phyloP scores from a whole-genome alignment of 257 asterid genomes.

The Paulownia fortunei region DNA sequence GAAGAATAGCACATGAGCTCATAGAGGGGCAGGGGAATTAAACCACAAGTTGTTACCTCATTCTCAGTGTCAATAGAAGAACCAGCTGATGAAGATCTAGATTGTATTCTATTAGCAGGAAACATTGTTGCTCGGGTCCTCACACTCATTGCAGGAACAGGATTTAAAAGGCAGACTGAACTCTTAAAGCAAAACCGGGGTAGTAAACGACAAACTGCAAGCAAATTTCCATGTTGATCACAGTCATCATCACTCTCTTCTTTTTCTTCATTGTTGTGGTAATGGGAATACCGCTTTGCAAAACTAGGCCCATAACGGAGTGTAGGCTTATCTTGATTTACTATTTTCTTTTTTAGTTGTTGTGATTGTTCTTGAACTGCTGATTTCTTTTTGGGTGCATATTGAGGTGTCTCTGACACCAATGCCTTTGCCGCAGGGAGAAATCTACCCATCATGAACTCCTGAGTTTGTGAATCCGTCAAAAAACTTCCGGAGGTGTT shows the following conservation, averaged over 20 bases:
- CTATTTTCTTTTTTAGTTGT: conserved; percentile 41
- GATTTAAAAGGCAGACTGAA: conserved; percentile 52
- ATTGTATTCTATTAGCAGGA: conserved; percentile 42
- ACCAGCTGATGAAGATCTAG: conserved; percentile 47
- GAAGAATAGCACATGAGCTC: neutral
- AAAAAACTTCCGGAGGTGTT: conserved; percentile 34
- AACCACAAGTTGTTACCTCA: conserved; percentile 54
- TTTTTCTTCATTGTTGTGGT: conserved; percentile 40
- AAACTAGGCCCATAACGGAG: conserved; percentile 90
- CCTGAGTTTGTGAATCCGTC: conserved; percentile 54
- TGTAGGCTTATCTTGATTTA: conserved; percentile 49
- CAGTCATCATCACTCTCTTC: conserved; percentile 51
- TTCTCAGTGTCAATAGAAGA: conserved; percentile 50
- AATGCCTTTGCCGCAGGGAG: conserved; percentile 94
- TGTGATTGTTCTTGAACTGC: conserved; percentile 42
- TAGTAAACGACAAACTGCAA: conserved; percentile 58
- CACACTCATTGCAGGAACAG: conserved; percentile 56
- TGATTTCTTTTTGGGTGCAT: conserved; percentile 54
- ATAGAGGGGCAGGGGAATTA: neutral
- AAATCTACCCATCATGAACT: conserved; percentile 86
- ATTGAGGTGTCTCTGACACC: conserved; percentile 71
- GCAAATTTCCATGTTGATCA: conserved; percentile 38
- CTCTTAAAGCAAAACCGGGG: conserved; percentile 66
- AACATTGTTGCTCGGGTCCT: conserved; percentile 50
- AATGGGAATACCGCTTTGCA: conserved; percentile 50